Percentiles rank a stretch among this genome's conserved stretches.
Conservation (phyloP, 257 asterid genomes). For the Thymus quinquecostatus region DNA sequence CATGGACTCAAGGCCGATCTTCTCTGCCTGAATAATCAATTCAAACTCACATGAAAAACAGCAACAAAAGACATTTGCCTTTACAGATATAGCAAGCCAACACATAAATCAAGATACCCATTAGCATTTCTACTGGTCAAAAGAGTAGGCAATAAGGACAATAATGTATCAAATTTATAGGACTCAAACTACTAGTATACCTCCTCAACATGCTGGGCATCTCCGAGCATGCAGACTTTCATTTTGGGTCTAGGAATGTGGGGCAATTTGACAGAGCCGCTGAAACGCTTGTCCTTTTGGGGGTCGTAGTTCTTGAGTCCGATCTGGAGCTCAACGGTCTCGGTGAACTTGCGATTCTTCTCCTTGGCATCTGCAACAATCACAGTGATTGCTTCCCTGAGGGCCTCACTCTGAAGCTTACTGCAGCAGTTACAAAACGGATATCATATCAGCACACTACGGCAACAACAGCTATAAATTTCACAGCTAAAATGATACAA, state of each 20-base stretch:
- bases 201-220: constrained; percentile 65
- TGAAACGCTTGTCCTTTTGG: constrained; percentile 63
- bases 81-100: not conserved
- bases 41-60: not conserved
- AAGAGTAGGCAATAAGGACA: not conserved
- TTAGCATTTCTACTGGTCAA: too few species aligned
- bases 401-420: constrained; percentile 61
- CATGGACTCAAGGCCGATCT: constrained; percentile 65
- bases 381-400: constrained; percentile 49
- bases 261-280: constrained; percentile 58
- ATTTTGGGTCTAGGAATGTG: constrained; percentile 58
- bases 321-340: constrained; percentile 59
- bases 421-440: constrained; percentile 30
- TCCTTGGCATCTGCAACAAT: constrained; percentile 38
- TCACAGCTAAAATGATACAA: too few species aligned
- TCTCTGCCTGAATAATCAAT: constrained; percentile 44
- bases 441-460: not conserved
- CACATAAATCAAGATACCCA: not conserved
- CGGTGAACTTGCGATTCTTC: constrained; percentile 52
- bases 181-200: constrained; percentile 22
- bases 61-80: not conserved
- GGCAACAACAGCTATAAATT: not conserved
- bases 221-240: constrained; percentile 65
- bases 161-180: too few species aligned
- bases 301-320: constrained; percentile 64